These are phyloP conservation scores for Aquilaria yunnanensis DNA, from an alignment of 345 rosid species.

Conservation along the genomic window DNA sequence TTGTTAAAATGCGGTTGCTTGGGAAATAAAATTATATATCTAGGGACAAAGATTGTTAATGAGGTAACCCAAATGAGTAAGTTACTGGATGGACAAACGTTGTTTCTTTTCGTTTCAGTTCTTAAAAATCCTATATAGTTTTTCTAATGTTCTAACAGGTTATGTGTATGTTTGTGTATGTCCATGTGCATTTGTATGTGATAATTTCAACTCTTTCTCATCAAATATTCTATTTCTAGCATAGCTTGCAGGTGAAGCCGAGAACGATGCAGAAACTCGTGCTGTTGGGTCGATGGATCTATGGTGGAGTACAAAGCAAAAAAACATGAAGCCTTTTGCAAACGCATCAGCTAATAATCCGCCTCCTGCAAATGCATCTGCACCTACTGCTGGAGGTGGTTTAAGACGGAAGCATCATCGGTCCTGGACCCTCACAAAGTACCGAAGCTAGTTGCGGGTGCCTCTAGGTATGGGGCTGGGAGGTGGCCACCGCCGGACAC, in stretches of 20 bases:
- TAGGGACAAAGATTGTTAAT: not conserved
- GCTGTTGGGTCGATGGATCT: conserved; percentile 17
- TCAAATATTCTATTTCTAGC: conserved; percentile 11
- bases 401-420: conserved; percentile 91
- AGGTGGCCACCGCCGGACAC: conserved; percentile 36
- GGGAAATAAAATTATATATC: no score
- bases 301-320: conserved; percentile 29
- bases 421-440: conserved; percentile 97
- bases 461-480: conserved; percentile 88
- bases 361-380: conserved; percentile 10
- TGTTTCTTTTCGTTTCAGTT: not conserved
- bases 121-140: not conserved
- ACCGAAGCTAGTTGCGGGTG: conserved; percentile 84
- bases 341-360: conserved; percentile 43
- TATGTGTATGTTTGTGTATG: no score
- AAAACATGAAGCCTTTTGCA: conserved; percentile 39
- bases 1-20: no score
- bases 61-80: not conserved
- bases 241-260: conserved; percentile 32
- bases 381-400: conserved; percentile 59
- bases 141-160: not conserved
- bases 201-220: conserved; percentile 2
- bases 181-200: not conserved
- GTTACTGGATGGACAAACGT: no score
- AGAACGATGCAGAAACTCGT: conserved; percentile 22